Percentiles rank a stretch among this genome's conserved stretches.
phyloP scores from a whole-genome alignment of 2,329 filamentous ascomycete genomes.

The Salinomyces thailandicus region DNA sequence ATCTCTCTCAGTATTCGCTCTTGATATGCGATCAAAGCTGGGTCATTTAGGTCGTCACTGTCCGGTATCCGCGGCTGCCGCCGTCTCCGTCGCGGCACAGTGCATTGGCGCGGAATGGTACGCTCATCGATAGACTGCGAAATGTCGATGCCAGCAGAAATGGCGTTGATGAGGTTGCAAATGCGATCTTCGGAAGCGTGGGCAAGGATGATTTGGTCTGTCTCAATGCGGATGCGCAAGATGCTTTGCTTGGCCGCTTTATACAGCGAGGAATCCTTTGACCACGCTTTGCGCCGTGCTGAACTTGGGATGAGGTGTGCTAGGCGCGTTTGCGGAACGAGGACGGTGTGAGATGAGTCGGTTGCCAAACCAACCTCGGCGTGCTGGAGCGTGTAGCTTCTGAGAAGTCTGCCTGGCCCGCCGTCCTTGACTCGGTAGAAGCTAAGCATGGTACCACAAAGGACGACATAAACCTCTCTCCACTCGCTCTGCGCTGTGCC shows the following conservation, averaged over 20 bases:
- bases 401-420: constrained; percentile 49
- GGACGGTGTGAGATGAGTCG: constrained; percentile 53
- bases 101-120: constrained; percentile 34
- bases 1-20: constrained; percentile 38
- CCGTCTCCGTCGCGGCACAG: constrained; percentile 34
- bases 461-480: constrained; percentile 45
- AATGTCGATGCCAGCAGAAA: constrained; percentile 65
- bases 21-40: constrained; percentile 37
- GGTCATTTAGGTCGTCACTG: constrained; percentile 24
- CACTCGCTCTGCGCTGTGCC: constrained; percentile 22
- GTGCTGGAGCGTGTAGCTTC: constrained; percentile 61
- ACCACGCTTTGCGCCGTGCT: constrained; percentile 30
- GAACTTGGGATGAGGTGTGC: constrained; percentile 35
- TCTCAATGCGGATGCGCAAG: constrained; percentile 61
- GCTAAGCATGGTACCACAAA: constrained; percentile 59
- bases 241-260: constrained; percentile 45
- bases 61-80: constrained; percentile 24
- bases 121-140: constrained; percentile 61
- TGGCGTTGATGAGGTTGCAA: constrained; percentile 55
- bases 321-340: constrained; percentile 35
- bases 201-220: constrained; percentile 62
- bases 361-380: constrained; percentile 65
- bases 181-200: constrained; percentile 55
- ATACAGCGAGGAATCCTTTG: constrained; percentile 38
- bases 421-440: constrained; percentile 51